Evolutionary conservation across 192 early-diverging fungal species (phyloP).

Genomic region (Backusella liffmaniae): DNA sequence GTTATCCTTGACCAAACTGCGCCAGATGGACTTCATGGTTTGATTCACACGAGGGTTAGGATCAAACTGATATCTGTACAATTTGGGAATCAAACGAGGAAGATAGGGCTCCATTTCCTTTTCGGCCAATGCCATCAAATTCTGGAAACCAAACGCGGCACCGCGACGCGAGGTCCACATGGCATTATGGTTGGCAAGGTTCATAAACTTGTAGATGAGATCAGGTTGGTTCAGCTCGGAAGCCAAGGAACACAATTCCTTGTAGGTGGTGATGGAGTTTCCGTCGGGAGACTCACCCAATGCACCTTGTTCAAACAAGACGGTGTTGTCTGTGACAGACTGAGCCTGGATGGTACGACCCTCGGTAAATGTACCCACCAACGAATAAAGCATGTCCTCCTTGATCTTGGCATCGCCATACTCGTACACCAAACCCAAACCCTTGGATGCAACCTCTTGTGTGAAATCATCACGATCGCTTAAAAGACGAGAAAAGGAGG

Average conservation of each 20-base stretch:
- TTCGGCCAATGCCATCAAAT: constrained; percentile 76
- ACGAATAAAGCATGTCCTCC: constrained; percentile 63
- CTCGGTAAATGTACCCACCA: constrained; percentile 78
- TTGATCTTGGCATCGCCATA: constrained; percentile 68
- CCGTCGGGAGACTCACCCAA: constrained; percentile 80
- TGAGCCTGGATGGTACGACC: constrained; percentile 53
- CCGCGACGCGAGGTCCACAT: constrained; percentile 90
- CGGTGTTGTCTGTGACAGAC: constrained; percentile 68
- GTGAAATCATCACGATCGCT: constrained; percentile 85
- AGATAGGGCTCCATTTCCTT: constrained; percentile 81
- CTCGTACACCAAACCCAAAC: constrained; percentile 81
- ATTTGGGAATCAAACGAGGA: constrained; percentile 71
- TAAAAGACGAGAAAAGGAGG: constrained; percentile 72
- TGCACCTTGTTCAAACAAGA: constrained; percentile 65
- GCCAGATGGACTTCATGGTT: constrained; percentile 93
- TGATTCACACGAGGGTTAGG: constrained; percentile 84
- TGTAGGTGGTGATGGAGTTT: constrained; percentile 64
- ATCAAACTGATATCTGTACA: constrained; percentile 91
- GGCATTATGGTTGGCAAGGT: constrained; percentile 87
- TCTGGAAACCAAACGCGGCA: constrained; percentile 84
- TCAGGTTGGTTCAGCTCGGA: constrained; percentile 93
- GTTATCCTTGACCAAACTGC: constrained; percentile 64
- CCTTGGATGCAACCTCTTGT: constrained; percentile 87
- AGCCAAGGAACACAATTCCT: constrained; percentile 84
- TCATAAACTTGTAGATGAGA: constrained; percentile 92